These are phyloP conservation scores for Cicer pinnatifidum DNA, from an alignment of 306 rosid genomes.

Conservation along the genomic window DNA sequence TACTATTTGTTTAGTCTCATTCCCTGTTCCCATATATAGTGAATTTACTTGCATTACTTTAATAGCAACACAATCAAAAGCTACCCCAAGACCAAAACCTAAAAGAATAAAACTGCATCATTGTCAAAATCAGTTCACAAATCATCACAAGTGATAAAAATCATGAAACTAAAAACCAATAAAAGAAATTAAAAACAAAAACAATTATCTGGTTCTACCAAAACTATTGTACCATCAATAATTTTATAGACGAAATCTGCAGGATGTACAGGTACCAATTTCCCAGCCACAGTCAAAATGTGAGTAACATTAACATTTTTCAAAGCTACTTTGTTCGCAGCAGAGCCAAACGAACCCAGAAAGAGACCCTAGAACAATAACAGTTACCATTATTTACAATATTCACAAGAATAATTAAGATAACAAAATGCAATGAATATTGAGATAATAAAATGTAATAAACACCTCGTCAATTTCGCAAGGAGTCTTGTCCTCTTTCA, in stretches of 20 bases:
- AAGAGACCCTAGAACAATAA: constrained; percentile 63
- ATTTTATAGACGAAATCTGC: constrained; percentile 64
- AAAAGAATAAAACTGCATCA: constrained; percentile 21
- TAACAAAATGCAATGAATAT: constrained; percentile 19
- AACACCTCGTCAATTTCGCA: constrained; percentile 71
- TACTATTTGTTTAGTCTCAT: neutral
- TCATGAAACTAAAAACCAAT: neutral
- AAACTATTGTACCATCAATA: constrained; percentile 56
- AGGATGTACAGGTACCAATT: constrained; percentile 57
- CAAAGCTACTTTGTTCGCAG: constrained; percentile 59
- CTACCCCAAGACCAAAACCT: neutral
- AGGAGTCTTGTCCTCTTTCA: constrained; percentile 60
- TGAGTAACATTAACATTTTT: constrained; percentile 68
- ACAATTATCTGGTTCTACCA: neutral
- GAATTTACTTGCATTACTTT: neutral
- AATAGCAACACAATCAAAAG: neutral
- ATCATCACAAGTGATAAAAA: neutral
- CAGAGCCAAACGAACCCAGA: constrained; percentile 81
- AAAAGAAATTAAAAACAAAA: constrained; percentile 10
- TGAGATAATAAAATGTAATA: neutral
- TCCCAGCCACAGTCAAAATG: constrained; percentile 72
- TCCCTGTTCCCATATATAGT: neutral
- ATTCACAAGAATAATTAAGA: neutral
- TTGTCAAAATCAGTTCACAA: neutral
- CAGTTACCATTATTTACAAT: neutral